Evolutionary conservation across 305 asterid genomes (phyloP), one percentile per base, ranked within the genome.

Genomic region (Plantago lanceolata): DNA sequence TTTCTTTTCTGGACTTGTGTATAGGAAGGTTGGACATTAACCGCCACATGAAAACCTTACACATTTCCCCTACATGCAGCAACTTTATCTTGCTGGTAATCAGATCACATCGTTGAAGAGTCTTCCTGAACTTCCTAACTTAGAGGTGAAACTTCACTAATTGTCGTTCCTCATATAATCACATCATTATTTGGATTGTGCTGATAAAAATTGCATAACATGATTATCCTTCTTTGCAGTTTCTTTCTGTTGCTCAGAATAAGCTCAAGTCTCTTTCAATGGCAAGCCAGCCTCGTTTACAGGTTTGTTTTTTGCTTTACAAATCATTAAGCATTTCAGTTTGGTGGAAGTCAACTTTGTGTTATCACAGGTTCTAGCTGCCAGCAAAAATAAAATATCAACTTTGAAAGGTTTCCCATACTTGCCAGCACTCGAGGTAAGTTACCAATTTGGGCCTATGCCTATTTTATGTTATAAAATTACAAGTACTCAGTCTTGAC

Each of bases 41-140:
- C 62, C 57, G 63, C 54, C 66, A 26, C 44, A 17, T 48, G 15
- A 17, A 61, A 48, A 47, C 21, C 47, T 61, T 5, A 61, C 4
- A 26, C 18, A 66, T 64, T 64, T 73, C 61, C 50, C 62, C 56
- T 69, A 52, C 44, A 71, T 80, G 74, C 83, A 94, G 99, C 97
- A 94, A 94, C 99, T 94, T 18, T 94, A 94, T 79, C 96, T 94
- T 68, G 99, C 99, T 69, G 99, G 99, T 68, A 94, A 94, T 73
- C 96, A 94, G 77, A 86, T 94, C 73, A 83, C 95, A 33, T 94
- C 99, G 63, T 76, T 94, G 80, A 77, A 72, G 77, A 88, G 97
- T 79, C 99, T 94, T 78, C 99, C 99, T 0, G 97, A 85, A 83
- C 97, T 94, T 66, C 96, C 99, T 35, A 94, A 94, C 75, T 82